A percentile compares a stretch with the other conserved stretches of the same genome.
Evolutionary conservation across 2,329 filamentous ascomycete species (phyloP).

Genomic region (Fusarium setosum): DNA sequence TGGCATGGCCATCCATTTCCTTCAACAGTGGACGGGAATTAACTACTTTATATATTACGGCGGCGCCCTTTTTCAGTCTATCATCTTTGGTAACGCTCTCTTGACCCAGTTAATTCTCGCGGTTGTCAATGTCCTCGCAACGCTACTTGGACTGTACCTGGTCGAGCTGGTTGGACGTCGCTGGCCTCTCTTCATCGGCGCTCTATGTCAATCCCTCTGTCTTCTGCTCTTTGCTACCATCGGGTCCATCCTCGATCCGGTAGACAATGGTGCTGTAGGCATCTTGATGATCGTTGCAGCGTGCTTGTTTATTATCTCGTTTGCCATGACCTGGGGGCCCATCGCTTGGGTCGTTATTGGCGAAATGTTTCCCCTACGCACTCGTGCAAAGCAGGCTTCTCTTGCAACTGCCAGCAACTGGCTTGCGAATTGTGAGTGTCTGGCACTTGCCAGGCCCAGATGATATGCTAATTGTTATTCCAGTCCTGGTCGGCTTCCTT

Average conservation of each 20-base stretch:
- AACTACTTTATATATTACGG: conserved; percentile 75
- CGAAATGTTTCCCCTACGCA: conserved; percentile 72
- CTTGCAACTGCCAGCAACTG: conserved; percentile 67
- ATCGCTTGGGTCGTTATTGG: conserved; percentile 76
- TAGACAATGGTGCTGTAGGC: conserved; percentile 61
- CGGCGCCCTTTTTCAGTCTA: conserved; percentile 74
- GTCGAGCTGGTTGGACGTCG: conserved; percentile 77
- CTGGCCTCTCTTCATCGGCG: conserved; percentile 73
- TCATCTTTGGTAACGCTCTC: conserved; percentile 74
- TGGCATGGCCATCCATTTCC: conserved; percentile 71
- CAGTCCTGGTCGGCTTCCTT: conserved; percentile 73
- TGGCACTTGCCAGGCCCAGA: accelerated
- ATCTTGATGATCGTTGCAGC: conserved; percentile 78
- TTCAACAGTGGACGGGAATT: conserved; percentile 75
- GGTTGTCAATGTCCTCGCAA: conserved; percentile 75
- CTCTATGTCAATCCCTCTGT: conserved; percentile 74
- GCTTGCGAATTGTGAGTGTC: conserved; percentile 66
- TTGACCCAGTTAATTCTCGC: conserved; percentile 75
- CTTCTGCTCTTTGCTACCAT: conserved; percentile 73
- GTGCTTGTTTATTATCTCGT: conserved; percentile 80
- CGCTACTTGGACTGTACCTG: conserved; percentile 74
- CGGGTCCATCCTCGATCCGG: conserved; percentile 58
- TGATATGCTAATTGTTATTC: conserved; percentile 11
- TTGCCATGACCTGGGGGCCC: conserved; percentile 77
- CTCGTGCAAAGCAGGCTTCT: conserved; percentile 65